Evolutionary conservation across 148 eudicot genomes (phyloP).

Genomic region (Cornus controversa): DNA sequence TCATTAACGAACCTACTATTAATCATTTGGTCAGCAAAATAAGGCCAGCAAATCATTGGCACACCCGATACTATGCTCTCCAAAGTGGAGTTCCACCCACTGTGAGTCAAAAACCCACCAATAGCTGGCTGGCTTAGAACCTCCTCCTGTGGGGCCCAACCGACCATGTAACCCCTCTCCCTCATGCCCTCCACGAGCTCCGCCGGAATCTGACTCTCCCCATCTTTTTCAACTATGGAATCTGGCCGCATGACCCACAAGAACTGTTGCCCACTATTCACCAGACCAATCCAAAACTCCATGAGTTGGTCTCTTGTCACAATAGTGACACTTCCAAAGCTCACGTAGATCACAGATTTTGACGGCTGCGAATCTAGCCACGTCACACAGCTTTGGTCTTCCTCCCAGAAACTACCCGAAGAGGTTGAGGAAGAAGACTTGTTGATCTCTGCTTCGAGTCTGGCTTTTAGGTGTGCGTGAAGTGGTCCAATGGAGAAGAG

Average conservation of each 20-base stretch:
- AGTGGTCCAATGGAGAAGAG: slow-evolving; percentile 32
- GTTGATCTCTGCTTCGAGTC: neutral
- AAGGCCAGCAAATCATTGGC: slow-evolving; percentile 54
- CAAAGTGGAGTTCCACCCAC: slow-evolving; percentile 55
- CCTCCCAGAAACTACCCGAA: slow-evolving; percentile 36
- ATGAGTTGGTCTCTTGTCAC: slow-evolving; percentile 31
- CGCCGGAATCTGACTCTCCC: neutral
- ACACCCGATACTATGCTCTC: slow-evolving; percentile 46
- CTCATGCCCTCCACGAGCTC: slow-evolving; percentile 29
- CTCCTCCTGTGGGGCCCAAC: slow-evolving; percentile 49
- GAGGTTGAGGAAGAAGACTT: neutral
- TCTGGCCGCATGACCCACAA: slow-evolving; percentile 55
- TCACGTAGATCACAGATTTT: slow-evolving; percentile 50
- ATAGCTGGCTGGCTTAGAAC: slow-evolving; percentile 41
- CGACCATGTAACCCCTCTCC: slow-evolving; percentile 38
- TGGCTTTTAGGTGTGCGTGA: slow-evolving; percentile 20
- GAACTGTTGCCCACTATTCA: slow-evolving; percentile 43
- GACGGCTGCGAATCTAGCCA: slow-evolving; percentile 50
- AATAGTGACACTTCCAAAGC: slow-evolving; percentile 42
- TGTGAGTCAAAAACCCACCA: slow-evolving; percentile 50
- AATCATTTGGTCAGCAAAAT: slow-evolving; percentile 38
- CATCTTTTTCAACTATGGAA: slow-evolving; percentile 17
- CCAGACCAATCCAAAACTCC: slow-evolving; percentile 63
- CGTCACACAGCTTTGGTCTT: slow-evolving; percentile 34
- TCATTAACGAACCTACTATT: slow-evolving; percentile 39